Evolutionary conservation across 1,284 basidiomycete genomes (phyloP).

Genomic region (Phellopilus nigrolimitatus): DNA sequence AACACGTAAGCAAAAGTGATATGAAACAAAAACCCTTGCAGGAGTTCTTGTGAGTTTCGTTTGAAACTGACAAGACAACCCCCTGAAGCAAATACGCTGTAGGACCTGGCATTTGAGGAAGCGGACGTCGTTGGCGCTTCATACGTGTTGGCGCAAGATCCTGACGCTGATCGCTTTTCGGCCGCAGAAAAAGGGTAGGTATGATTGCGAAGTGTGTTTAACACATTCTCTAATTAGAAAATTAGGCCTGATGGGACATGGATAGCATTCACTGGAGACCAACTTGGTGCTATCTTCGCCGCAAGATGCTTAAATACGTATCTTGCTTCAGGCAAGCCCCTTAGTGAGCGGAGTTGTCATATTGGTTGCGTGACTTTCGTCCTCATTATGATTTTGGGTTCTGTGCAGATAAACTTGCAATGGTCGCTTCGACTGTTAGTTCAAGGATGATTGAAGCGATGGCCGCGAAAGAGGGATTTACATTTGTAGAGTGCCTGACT

Average conservation of each 20-base stretch:
- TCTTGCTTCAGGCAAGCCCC: constrained; percentile 52
- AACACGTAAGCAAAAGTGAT: constrained; percentile 6
- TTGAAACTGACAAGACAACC: not conserved
- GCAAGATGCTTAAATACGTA: constrained; percentile 54
- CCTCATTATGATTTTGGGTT: constrained; percentile 11
- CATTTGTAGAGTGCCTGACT: constrained; percentile 77
- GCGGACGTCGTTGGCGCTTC: constrained; percentile 47
- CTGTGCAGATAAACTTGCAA: constrained; percentile 58
- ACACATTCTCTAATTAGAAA: too few relatives aligned
- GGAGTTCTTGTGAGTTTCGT: constrained; percentile 48
- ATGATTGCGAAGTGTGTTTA: not conserved
- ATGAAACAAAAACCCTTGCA: constrained; percentile 24
- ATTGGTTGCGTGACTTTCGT: not conserved
- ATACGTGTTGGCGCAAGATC: constrained; percentile 81
- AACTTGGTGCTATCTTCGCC: constrained; percentile 75
- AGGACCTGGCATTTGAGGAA: constrained; percentile 66
- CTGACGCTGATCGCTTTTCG: constrained; percentile 78
- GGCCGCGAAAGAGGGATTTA: constrained; percentile 71
- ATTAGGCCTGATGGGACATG: constrained; percentile 45
- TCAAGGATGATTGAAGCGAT: constrained; percentile 82
- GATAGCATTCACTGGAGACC: constrained; percentile 78
- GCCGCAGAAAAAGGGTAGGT: constrained; percentile 69
- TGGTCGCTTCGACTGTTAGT: constrained; percentile 84
- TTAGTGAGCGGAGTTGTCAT: constrained; percentile 41
- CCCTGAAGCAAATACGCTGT: constrained; percentile 1